Evolutionary conservation across 1,284 basidiomycete genomes (phyloP).

Genomic region (Puccinia triticina): DNA sequence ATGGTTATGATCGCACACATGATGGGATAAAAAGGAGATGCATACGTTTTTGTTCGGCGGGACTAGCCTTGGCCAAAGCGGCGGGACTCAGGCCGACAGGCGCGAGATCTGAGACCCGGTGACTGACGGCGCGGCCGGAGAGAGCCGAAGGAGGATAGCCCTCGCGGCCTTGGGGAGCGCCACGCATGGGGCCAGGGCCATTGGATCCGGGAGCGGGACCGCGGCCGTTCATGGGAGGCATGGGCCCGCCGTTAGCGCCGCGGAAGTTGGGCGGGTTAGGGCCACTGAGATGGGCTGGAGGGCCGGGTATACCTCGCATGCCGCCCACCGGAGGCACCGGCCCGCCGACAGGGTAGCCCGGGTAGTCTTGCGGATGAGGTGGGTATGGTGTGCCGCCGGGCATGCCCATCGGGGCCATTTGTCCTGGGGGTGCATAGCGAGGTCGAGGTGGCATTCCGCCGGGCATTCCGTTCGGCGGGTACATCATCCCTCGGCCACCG

Average conservation of each 20-base stretch:
- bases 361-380: constrained; percentile 57
- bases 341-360: constrained; percentile 63
- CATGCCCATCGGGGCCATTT: constrained; percentile 70
- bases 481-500: constrained; percentile 77
- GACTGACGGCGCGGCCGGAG: constrained; percentile 38
- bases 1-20: background rate
- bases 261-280: constrained; percentile 47
- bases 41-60: constrained; percentile 95
- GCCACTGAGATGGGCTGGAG: constrained; percentile 55
- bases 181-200: constrained; percentile 26
- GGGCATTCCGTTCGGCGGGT: constrained; percentile 66
- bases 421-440: constrained; percentile 75
- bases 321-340: constrained; percentile 56
- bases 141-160: constrained; percentile 20
- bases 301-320: constrained; percentile 54
- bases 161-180: constrained; percentile 29
- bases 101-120: constrained; percentile 30
- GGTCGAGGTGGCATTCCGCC: constrained; percentile 78
- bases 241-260: constrained; percentile 23
- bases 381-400: constrained; percentile 59
- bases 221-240: constrained; percentile 47
- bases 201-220: constrained; percentile 26
- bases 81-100: constrained; percentile 62
- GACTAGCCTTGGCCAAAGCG: constrained; percentile 72
- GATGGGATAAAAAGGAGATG: background rate